Conservation (phyloP, 2,329 filamentous ascomycete genomes). For the Alternaria burnsii region DNA sequence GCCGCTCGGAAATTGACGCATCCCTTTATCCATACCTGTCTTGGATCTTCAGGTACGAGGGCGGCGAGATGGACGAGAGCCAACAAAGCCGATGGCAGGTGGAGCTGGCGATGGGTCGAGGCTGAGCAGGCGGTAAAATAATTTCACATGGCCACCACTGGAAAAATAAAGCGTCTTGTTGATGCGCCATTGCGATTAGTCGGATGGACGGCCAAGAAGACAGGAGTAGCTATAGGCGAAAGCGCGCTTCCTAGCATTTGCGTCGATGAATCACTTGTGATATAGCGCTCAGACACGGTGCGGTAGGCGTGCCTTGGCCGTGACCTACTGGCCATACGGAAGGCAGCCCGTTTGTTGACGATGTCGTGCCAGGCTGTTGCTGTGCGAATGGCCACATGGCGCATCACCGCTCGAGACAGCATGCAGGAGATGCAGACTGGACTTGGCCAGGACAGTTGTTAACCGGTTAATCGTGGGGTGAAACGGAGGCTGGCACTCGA, state of each 20-base stretch:
- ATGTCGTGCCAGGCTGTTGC: slow-evolving; percentile 2
- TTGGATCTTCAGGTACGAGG: slow-evolving; percentile 18
- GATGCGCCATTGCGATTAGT: slow-evolving; percentile 8
- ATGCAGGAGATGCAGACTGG: neutral
- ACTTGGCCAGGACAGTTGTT: slow-evolving; percentile 8
- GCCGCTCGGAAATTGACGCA: slow-evolving; percentile 18
- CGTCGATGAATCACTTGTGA: slow-evolving; percentile 4
- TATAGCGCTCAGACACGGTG: slow-evolving; percentile 28
- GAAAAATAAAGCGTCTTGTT: slow-evolving; percentile 14
- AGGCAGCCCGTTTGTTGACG: slow-evolving; percentile 12
- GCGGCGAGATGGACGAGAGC: slow-evolving; percentile 4
- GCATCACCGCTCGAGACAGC: neutral
- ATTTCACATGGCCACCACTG: slow-evolving; percentile 9
- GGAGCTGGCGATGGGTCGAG: slow-evolving; percentile 12
- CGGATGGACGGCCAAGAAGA: slow-evolving; percentile 14
- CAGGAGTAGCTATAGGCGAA: slow-evolving; percentile 9
- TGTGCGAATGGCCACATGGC: slow-evolving; percentile 14
- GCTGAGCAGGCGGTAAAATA: slow-evolving; percentile 21
- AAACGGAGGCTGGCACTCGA: slow-evolving; percentile 8
- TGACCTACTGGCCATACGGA: slow-evolving; percentile 23
- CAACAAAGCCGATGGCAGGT: slow-evolving; percentile 11
- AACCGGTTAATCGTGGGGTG: slow-evolving; percentile 4
- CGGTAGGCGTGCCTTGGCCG: slow-evolving; percentile 24
- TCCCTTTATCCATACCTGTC: slow-evolving; percentile 9
- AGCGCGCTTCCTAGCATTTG: neutral